Base-by-base conservation (phyloP, 2,329 filamentous ascomycete species). In the Lachnellula hyalina region DNA sequence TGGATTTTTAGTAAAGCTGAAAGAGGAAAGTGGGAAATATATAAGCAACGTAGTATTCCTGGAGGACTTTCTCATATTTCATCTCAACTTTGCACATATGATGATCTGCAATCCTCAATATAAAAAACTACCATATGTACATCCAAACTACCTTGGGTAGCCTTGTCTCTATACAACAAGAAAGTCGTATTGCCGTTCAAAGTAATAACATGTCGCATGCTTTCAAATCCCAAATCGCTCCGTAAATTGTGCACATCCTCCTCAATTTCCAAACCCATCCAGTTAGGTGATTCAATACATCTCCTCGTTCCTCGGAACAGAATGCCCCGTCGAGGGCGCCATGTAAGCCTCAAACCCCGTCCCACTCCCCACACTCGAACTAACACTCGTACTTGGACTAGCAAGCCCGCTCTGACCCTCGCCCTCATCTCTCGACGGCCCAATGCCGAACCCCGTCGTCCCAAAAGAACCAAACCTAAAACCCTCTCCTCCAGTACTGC, bases 351-450 rank as follows among this genome's bases (percentile, higher is more conserved):
- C 60, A 41, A 46, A 58, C 1, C 54, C 61, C 6, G 44, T 53
- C 35, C 50, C 54, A 52, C 61, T 63, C 3, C 57, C 63, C 15
- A 56, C 64, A 52, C 62, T 66, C 5, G 60, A 63, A 47, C 61
- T 66, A 5, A 67, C 62, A 54, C 67, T 70, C 47, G 66, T 68
- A 52, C 63, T 68, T 8, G 67, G 67, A 46, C 67, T 70, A 2
- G 58, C 67, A 12, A 70, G 57, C 4, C 66, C 67, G 54, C 66
- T 68, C 19, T 15, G 25, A 5, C 50, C 42, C 60, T 57, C 40
- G 62, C 54, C 15, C 55, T 61, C 63, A n/a, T 56, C 54, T 49
- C 65, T 63, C 36, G 63, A 51, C 32, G 53, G 57, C 36, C 64
- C 64, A 41, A 63, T 66, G 7, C 52, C 59, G 42, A 63, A 66